phyloP scores from a whole-genome alignment of 306 rosid species.

The Lathyrus tuberosus region DNA sequence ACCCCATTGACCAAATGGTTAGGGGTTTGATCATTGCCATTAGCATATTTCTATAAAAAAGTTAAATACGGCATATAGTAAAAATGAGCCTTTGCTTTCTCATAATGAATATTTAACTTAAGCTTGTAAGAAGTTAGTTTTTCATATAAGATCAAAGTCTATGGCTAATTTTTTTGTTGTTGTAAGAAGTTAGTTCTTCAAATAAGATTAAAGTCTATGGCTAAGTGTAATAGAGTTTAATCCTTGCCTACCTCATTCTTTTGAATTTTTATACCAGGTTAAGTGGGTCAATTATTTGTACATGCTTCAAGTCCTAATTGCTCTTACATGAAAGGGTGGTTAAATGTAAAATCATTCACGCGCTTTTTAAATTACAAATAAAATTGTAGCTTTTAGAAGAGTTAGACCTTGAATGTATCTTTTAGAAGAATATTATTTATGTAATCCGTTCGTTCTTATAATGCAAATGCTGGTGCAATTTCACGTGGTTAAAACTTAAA shows the following conservation, averaged over 20 bases:
- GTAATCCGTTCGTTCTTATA: slow-evolving; percentile 7
- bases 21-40: neutral
- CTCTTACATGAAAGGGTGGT: neutral
- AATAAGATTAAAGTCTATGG: no score
- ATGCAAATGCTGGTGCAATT: slow-evolving; percentile 19
- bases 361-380: neutral
- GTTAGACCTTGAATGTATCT: slow-evolving; percentile 20
- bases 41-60: neutral
- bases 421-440: slow-evolving; percentile 1
- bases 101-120: neutral
- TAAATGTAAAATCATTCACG: neutral
- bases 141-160: no score
- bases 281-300: neutral
- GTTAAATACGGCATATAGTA: neutral
- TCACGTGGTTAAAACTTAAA: neutral
- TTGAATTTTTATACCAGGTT: slow-evolving; percentile 13
- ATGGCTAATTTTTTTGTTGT: no score
- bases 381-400: slow-evolving; percentile 8
- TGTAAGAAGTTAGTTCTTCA: no score
- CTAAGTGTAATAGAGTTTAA: neutral
- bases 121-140: no score
- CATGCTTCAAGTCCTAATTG: neutral
- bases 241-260: neutral
- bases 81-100: neutral
- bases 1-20: neutral